Evolutionary conservation across 176 grass and related monocot genomes (phyloP).

Genomic region (Cenchrus fungigraminus): DNA sequence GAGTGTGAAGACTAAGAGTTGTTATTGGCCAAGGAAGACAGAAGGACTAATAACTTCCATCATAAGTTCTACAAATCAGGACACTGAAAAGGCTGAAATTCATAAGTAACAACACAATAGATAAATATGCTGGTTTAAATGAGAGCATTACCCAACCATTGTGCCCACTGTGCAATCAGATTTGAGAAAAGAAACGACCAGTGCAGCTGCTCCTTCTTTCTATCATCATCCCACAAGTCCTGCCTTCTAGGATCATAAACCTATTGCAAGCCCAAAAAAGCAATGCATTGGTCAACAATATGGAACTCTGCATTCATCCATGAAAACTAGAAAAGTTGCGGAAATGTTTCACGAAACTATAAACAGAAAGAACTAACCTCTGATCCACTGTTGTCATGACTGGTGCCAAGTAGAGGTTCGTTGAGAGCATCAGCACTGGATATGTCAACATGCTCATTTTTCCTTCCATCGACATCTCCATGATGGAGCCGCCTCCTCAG

Average conservation of each 20-base stretch:
- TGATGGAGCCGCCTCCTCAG: slow-evolving; percentile 82
- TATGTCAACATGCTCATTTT: slow-evolving; percentile 65
- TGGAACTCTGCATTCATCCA: not conserved
- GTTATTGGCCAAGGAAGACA: not conserved
- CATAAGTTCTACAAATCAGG: not conserved
- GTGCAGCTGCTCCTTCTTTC: slow-evolving; percentile 82
- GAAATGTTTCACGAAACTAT: not conserved
- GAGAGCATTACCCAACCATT: slow-evolving; percentile 82
- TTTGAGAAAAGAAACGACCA: slow-evolving; percentile 89
- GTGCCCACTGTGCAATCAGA: slow-evolving; percentile 91
- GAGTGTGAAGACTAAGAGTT: not conserved
- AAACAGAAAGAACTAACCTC: slow-evolving; percentile 33
- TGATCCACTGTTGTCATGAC: slow-evolving; percentile 22
- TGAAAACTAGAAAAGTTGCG: not conserved
- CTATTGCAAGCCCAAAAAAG: slow-evolving; percentile 38
- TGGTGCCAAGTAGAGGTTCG: slow-evolving; percentile 72
- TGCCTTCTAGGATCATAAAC: slow-evolving; percentile 57
- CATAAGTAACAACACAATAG: not conserved
- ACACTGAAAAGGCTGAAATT: slow-evolving; percentile 4
- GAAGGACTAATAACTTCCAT: not conserved
- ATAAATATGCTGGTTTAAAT: slow-evolving; percentile 2
- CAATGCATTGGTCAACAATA: not conserved
- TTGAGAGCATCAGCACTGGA: slow-evolving; percentile 55
- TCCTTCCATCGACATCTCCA: slow-evolving; percentile 69
- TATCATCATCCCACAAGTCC: slow-evolving; percentile 65